phyloP scores from a whole-genome alignment of 768 basidiomycete genomes.

The Lepiota subincarnata region DNA sequence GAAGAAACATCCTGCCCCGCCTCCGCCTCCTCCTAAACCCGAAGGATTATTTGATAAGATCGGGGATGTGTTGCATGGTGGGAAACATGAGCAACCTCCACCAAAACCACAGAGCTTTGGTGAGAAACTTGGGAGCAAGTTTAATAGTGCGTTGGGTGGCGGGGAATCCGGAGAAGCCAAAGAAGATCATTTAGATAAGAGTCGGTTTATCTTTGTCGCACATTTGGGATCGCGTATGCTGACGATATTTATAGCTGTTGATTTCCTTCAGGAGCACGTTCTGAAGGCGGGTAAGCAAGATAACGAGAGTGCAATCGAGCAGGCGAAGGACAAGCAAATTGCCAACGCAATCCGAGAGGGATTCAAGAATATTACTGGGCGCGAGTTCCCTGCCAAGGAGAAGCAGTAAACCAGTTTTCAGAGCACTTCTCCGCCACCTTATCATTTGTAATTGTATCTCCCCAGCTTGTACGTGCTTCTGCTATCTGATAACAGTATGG shows the following conservation, averaged over 20 bases:
- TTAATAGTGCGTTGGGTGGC: slow-evolving; percentile 22
- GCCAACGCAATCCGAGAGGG: slow-evolving; percentile 26
- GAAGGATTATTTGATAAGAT: slow-evolving; percentile 14
- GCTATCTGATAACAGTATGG: too few species aligned
- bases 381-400: slow-evolving; percentile 18
- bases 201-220: slow-evolving; percentile 14
- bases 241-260: slow-evolving; percentile 26
- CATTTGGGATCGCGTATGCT: neutral
- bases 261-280: slow-evolving; percentile 39
- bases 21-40: slow-evolving; percentile 11
- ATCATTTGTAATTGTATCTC: too few species aligned
- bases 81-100: slow-evolving; percentile 12
- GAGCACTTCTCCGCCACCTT: too few species aligned
- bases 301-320: slow-evolving; percentile 35
- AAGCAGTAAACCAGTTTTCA: too few species aligned
- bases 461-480: too few species aligned
- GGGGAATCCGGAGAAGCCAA: slow-evolving; percentile 21
- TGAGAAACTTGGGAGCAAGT: slow-evolving; percentile 12
- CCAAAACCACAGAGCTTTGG: slow-evolving; percentile 11
- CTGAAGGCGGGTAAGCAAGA: slow-evolving; percentile 32
- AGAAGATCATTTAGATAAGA: slow-evolving; percentile 28
- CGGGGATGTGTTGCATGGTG: slow-evolving; percentile 6
- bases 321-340: slow-evolving; percentile 38
- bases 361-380: slow-evolving; percentile 29
- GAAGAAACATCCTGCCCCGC: slow-evolving; percentile 12